These are phyloP conservation scores for Colletotrichum scovillei DNA, from an alignment of 2,329 filamentous ascomycete species.

Conservation along the genomic window DNA sequence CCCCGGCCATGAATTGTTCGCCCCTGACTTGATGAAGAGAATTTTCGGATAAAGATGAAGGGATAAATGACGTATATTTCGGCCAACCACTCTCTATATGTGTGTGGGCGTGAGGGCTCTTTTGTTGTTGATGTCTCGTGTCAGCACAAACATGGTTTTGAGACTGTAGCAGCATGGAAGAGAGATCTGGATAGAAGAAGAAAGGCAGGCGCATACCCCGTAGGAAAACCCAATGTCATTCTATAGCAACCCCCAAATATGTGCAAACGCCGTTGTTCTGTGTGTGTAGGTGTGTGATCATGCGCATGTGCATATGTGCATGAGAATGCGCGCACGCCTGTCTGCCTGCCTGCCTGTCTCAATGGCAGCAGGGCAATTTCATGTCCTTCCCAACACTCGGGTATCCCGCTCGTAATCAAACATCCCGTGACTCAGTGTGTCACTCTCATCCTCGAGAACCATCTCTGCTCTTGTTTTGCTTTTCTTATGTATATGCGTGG, in stretches of 20 bases:
- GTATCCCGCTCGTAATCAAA: conserved; percentile 30
- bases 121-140: conserved; percentile 48
- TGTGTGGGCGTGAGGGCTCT: conserved; percentile 36
- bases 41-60: conserved; percentile 64
- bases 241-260: conserved; percentile 36
- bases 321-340: not conserved
- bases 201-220: conserved; percentile 36
- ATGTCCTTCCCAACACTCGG: conserved; percentile 27
- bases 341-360: not conserved
- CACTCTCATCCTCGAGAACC: conserved; percentile 32
- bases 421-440: conserved; percentile 2
- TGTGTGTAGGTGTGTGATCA: not conserved
- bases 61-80: not conserved
- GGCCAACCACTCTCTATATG: not conserved
- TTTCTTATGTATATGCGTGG: not conserved
- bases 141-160: conserved; percentile 23
- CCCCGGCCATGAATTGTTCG: conserved; percentile 77
- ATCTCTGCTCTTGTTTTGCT: too few species aligned
- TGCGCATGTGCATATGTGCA: not conserved
- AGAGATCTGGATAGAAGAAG: conserved; percentile 16
- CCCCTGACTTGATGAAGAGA: conserved; percentile 71
- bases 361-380: conserved; percentile 20
- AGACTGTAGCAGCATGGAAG: not conserved
- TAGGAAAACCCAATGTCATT: conserved; percentile 36
- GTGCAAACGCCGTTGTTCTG: conserved; percentile 32